A percentile compares a stretch with the other conserved stretches of the same genome.
Evolutionary conservation across 345 rosid species (phyloP).

Genomic region (Odontarrhena argentea): DNA sequence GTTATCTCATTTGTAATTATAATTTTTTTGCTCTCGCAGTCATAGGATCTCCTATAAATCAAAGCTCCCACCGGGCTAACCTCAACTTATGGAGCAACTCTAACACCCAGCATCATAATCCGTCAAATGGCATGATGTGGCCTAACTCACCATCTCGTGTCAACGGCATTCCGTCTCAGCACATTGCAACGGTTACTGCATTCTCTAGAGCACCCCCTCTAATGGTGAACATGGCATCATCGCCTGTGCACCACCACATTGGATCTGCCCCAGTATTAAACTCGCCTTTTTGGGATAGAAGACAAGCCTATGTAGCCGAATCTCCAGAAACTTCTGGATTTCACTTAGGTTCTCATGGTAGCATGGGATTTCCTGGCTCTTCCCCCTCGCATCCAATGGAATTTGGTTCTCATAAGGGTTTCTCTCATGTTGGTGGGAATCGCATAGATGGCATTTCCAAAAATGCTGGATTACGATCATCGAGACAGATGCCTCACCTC

Average conservation of each 20-base stretch:
- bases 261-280: slow-evolving; percentile 84
- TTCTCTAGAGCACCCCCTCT: slow-evolving; percentile 68
- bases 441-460: slow-evolving; percentile 54
- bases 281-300: slow-evolving; percentile 80
- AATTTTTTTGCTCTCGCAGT: slow-evolving; percentile 16
- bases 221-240: slow-evolving; percentile 55
- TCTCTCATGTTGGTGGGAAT: slow-evolving; percentile 59
- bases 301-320: slow-evolving; percentile 61
- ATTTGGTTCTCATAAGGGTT: slow-evolving; percentile 55
- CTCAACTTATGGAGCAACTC: slow-evolving; percentile 63
- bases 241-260: slow-evolving; percentile 69
- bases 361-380: slow-evolving; percentile 59
- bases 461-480: slow-evolving; percentile 58
- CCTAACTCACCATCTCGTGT: slow-evolving; percentile 72
- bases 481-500: slow-evolving; percentile 68
- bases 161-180: slow-evolving; percentile 50
- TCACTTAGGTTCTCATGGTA: slow-evolving; percentile 70
- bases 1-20: slow-evolving; percentile 5
- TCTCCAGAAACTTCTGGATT: slow-evolving; percentile 79
- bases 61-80: slow-evolving; percentile 60
- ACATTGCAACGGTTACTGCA: slow-evolving; percentile 54
- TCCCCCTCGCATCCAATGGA: slow-evolving; percentile 70
- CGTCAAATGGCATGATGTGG: slow-evolving; percentile 71
- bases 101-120: slow-evolving; percentile 67
- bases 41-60: slow-evolving; percentile 61